Evolutionary conservation across 805 yeast species (phyloP).

Genomic region (Metschnikowia cerradonensis): DNA sequence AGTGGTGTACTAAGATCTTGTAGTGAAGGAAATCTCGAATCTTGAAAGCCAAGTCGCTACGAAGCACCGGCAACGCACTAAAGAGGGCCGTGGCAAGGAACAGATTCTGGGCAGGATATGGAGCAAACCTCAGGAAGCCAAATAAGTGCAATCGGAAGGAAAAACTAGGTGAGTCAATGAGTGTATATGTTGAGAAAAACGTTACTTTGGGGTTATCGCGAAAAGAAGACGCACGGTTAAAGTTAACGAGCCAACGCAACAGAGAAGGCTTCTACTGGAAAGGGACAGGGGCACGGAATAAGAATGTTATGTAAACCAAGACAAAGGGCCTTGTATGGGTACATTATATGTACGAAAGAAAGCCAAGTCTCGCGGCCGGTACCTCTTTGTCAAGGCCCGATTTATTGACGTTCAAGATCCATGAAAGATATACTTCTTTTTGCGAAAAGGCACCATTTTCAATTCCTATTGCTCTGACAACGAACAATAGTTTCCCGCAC

Average conservation of each 20-base stretch:
- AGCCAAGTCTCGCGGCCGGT: too few relatives aligned
- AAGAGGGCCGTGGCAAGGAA: too few relatives aligned
- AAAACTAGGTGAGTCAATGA: background rate
- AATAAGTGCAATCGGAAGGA: background rate
- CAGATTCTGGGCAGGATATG: background rate
- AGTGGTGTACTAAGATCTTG: background rate
- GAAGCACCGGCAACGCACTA: background rate
- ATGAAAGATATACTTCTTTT: background rate
- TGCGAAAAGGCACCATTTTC: background rate
- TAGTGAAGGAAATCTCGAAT: background rate
- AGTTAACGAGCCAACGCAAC: slow-evolving; percentile 2
- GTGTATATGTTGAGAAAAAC: slow-evolving; percentile 2
- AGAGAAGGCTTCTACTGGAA: background rate
- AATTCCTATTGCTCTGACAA: background rate
- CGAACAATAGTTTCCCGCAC: background rate
- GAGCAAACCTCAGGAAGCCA: background rate
- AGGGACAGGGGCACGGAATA: background rate
- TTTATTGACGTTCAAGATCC: background rate
- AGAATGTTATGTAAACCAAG: too few relatives aligned
- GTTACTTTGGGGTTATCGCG: slow-evolving; percentile 3
- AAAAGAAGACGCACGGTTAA: slow-evolving; percentile 3
- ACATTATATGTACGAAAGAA: too few relatives aligned
- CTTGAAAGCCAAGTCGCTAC: background rate
- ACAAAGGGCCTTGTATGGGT: too few relatives aligned
- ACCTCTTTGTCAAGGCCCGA: too few relatives aligned